A percentile compares a stretch with the other conserved stretches of the same genome.
Conservation (phyloP, 208 protist species). For the Lotmaria passim region DNA sequence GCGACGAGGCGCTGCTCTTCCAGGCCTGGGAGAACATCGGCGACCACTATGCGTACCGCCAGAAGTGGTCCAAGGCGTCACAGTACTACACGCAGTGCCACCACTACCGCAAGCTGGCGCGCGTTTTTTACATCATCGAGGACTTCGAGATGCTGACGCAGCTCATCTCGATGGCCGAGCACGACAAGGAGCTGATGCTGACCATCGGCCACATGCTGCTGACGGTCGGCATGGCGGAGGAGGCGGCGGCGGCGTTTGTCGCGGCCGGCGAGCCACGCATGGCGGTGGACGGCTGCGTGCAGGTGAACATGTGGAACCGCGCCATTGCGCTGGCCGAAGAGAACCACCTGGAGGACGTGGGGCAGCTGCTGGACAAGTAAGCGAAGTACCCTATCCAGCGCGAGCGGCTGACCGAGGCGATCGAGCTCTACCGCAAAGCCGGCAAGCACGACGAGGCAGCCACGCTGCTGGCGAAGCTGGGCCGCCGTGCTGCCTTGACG, state of each 20-base stretch:
- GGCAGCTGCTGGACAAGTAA: slow-evolving; percentile 88
- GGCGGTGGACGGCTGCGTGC: slow-evolving; percentile 95
- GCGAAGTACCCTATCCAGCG: slow-evolving; percentile 89
- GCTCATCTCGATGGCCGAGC: slow-evolving; percentile 86
- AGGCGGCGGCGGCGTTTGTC: slow-evolving; percentile 91
- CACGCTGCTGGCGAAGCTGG: slow-evolving; percentile 91
- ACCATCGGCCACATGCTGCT: slow-evolving; percentile 91
- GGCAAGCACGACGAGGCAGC: slow-evolving; percentile 93
- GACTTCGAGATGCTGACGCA: slow-evolving; percentile 92
- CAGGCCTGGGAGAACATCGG: slow-evolving; percentile 95
- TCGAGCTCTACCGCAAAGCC: slow-evolving; percentile 97
- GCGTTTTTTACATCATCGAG: slow-evolving; percentile 93
- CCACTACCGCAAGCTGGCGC: slow-evolving; percentile 87
- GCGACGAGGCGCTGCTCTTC: slow-evolving; percentile 91
- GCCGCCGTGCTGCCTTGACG: slow-evolving; percentile 67
- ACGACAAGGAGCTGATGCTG: slow-evolving; percentile 89
- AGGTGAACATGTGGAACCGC: slow-evolving; percentile 93
- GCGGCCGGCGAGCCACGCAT: slow-evolving; percentile 83
- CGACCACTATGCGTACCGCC: slow-evolving; percentile 94
- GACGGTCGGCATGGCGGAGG: slow-evolving; percentile 90
- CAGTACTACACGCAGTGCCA: slow-evolving; percentile 96
- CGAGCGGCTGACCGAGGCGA: slow-evolving; percentile 92
- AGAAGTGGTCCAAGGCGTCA: slow-evolving; percentile 95
- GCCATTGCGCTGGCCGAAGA: slow-evolving; percentile 92
- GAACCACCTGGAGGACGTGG: slow-evolving; percentile 84